A percentile compares a stretch with the other conserved stretches of the same genome.
Evolutionary conservation across 192 early-diverging fungal species (phyloP).

Genomic region (Gonapodya prolifera): DNA sequence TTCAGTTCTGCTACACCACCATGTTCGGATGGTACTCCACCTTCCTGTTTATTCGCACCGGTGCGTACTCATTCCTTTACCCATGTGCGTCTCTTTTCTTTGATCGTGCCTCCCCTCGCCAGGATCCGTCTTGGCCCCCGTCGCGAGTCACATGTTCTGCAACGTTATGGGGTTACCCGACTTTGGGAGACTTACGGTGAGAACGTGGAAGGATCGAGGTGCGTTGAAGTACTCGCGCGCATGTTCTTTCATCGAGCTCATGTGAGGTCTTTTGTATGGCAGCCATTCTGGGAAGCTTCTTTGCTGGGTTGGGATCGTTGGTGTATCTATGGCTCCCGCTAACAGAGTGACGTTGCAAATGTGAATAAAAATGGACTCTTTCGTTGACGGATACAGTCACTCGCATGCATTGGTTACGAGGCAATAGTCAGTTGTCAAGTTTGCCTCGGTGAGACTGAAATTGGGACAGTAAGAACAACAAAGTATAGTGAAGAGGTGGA

Average conservation of each 20-base stretch:
- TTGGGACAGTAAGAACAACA: not conserved
- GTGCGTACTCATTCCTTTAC: slow-evolving; percentile 5
- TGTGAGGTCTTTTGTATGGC: too few relatives aligned
- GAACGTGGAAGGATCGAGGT: too few relatives aligned
- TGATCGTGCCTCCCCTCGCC: not conserved
- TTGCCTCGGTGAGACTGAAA: not conserved
- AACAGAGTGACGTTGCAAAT: too few relatives aligned
- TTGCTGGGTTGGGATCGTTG: too few relatives aligned
- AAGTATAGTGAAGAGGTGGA: not conserved
- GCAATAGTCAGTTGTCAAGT: too few relatives aligned
- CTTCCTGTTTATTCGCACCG: slow-evolving; percentile 46
- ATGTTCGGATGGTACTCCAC: slow-evolving; percentile 71
- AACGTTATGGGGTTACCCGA: slow-evolving; percentile 69
- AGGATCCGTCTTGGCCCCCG: slow-evolving; percentile 31
- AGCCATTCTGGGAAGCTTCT: too few relatives aligned
- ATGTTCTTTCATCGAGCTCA: too few relatives aligned
- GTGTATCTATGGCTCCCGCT: too few relatives aligned
- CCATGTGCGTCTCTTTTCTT: not conserved
- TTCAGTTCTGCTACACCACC: slow-evolving; percentile 61
- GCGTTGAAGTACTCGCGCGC: too few relatives aligned
- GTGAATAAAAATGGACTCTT: not conserved
- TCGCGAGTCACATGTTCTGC: slow-evolving; percentile 55
- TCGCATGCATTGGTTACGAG: too few relatives aligned
- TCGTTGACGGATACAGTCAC: too few relatives aligned
- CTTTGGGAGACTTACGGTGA: too few relatives aligned